A percentile compares a stretch with the other conserved stretches of the same genome.
Conservation (phyloP, 306 rosid genomes). For the Vigna hirtella region DNA sequence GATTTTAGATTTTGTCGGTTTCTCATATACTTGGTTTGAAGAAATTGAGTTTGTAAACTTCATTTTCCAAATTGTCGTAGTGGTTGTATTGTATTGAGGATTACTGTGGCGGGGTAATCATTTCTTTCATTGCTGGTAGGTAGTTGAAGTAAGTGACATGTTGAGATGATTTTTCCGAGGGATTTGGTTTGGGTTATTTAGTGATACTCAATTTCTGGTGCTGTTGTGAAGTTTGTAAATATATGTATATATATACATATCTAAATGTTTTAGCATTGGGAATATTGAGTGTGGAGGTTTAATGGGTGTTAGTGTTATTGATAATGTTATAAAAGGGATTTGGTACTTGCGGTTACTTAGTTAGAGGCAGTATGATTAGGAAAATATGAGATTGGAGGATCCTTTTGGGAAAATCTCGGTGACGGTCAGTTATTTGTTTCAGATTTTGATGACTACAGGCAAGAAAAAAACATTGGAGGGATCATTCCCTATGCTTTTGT, state of each 20-base stretch:
- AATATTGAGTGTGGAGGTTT: slow-evolving; percentile 17
- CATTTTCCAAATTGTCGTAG: not conserved
- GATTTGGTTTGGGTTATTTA: slow-evolving; percentile 24
- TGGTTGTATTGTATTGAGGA: not conserved
- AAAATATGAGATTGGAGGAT: slow-evolving; percentile 15
- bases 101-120: not conserved
- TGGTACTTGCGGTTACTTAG: not conserved
- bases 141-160: slow-evolving; percentile 2
- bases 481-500: not conserved
- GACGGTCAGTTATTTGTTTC: not conserved
- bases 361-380: not conserved
- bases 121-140: not conserved
- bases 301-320: not conserved
- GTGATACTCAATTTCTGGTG: not conserved
- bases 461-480: slow-evolving; percentile 2
- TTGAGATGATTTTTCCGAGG: not conserved
- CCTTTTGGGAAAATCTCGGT: slow-evolving; percentile 14
- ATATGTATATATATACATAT: not conserved
- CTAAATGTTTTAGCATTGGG: slow-evolving; percentile 5
- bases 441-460: not conserved
- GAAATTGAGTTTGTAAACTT: not conserved
- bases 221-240: slow-evolving; percentile 29
- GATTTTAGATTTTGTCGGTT: not conserved
- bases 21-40: not conserved
- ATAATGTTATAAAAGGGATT: slow-evolving; percentile 18